These are phyloP conservation scores for Chlamydomonas applanata DNA, from an alignment of 139 green algal genomes.

Conservation along the genomic window DNA sequence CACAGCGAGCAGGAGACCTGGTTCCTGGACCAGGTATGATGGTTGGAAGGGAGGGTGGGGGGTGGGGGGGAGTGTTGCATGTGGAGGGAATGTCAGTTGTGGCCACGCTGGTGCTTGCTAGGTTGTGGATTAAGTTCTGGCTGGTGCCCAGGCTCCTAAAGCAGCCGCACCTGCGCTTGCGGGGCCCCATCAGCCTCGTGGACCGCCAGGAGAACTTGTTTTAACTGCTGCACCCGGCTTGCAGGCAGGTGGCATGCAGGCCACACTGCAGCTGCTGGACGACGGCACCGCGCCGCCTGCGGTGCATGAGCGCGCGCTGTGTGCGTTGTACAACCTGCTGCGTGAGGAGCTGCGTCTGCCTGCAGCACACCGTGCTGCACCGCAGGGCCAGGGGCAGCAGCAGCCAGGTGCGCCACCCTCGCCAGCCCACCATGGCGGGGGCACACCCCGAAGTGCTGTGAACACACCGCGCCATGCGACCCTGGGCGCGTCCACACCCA, in stretches of 20 bases:
- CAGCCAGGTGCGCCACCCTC: background rate
- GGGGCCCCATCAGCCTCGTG: too few relatives aligned
- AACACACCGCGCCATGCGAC: background rate
- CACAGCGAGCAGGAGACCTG: background rate
- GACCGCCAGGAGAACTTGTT: too few relatives aligned
- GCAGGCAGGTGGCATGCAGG: background rate
- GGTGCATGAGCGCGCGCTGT: slow-evolving; percentile 8
- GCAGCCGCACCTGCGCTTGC: background rate
- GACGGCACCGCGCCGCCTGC: background rate
- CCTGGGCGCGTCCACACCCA: too few relatives aligned
- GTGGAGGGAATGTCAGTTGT: too few relatives aligned
- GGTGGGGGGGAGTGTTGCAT: too few relatives aligned
- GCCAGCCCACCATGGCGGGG: background rate
- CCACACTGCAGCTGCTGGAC: background rate
- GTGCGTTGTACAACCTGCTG: slow-evolving; percentile 2
- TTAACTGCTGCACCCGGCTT: too few relatives aligned
- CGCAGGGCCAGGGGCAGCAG: background rate
- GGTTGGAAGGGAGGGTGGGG: too few relatives aligned
- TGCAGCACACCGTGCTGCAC: background rate
- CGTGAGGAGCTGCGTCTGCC: background rate
- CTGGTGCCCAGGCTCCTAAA: background rate
- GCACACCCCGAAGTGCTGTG: background rate
- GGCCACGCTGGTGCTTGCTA: too few relatives aligned
- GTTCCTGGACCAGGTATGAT: too few relatives aligned
- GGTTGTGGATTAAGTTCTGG: too few relatives aligned